phyloP scores from a whole-genome alignment of 2,329 filamentous ascomycete genomes.

The Pyricularia grisea region DNA sequence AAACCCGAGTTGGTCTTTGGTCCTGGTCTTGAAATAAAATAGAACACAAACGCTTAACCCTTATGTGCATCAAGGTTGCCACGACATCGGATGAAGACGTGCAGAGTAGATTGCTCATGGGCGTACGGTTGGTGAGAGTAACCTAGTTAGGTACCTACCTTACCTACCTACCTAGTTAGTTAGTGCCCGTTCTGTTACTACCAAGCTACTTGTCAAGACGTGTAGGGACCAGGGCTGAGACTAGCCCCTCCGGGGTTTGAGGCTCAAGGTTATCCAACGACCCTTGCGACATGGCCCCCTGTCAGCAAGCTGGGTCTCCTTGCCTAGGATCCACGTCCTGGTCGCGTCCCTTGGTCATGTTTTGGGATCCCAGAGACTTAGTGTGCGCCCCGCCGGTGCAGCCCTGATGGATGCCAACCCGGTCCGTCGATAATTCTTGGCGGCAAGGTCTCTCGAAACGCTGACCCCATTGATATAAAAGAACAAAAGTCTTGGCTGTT shows the following conservation, averaged over 20 bases:
- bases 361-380: slow-evolving; percentile 30
- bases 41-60: not conserved
- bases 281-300: slow-evolving; percentile 10
- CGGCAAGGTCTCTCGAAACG: slow-evolving; percentile 14
- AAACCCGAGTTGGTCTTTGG: not conserved
- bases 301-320: slow-evolving; percentile 14
- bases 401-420: slow-evolving; percentile 12
- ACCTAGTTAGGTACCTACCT: no score
- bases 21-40: not conserved
- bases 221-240: not conserved
- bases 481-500: slow-evolving; percentile 25
- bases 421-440: slow-evolving; percentile 16
- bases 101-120: not conserved
- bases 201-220: not conserved
- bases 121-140: no score
- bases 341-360: slow-evolving; percentile 20
- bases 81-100: not conserved
- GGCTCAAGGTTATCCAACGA: not conserved
- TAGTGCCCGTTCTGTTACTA: no score
- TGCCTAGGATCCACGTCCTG: slow-evolving; percentile 4
- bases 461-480: slow-evolving; percentile 26
- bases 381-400: slow-evolving; percentile 5
- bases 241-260: not conserved
- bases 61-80: not conserved
- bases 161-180: no score